phyloP scores from a whole-genome alignment of 371 early-diverging fungal genomes.

The Syncephalastrum monosporum region DNA sequence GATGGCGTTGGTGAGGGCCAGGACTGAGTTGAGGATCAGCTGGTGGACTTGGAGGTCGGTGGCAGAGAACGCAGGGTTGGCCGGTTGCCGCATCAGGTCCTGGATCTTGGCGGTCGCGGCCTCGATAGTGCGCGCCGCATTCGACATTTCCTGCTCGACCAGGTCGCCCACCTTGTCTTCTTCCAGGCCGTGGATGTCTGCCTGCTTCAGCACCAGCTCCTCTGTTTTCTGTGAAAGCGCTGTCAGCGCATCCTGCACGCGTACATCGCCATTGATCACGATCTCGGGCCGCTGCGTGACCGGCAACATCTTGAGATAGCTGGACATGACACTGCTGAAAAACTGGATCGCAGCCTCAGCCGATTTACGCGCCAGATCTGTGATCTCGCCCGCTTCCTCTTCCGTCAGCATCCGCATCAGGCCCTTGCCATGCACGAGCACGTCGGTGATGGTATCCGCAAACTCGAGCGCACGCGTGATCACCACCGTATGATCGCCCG shows the following conservation, averaged over 20 bases:
- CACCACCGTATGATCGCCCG: slow-evolving; percentile 76
- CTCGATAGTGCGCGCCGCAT: slow-evolving; percentile 89
- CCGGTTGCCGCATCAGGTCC: slow-evolving; percentile 74
- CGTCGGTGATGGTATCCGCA: slow-evolving; percentile 76
- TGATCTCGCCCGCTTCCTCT: slow-evolving; percentile 79
- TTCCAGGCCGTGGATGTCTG: slow-evolving; percentile 60
- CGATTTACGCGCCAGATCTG: slow-evolving; percentile 59
- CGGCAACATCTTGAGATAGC: slow-evolving; percentile 66
- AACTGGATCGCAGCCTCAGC: slow-evolving; percentile 70
- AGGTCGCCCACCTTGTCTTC: slow-evolving; percentile 85
- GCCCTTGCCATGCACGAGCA: slow-evolving; percentile 87
- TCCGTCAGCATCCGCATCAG: slow-evolving; percentile 78
- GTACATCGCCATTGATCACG: slow-evolving; percentile 71
- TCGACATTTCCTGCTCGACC: slow-evolving; percentile 91
- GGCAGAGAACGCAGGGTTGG: slow-evolving; percentile 66
- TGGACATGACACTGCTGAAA: slow-evolving; percentile 83
- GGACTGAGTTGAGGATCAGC: slow-evolving; percentile 83
- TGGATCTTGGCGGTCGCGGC: slow-evolving; percentile 83
- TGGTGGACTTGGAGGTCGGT: slow-evolving; percentile 86
- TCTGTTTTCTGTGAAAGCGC: slow-evolving; percentile 73
- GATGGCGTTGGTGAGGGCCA: slow-evolving; percentile 93
- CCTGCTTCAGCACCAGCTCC: slow-evolving; percentile 64
- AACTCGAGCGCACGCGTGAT: slow-evolving; percentile 80
- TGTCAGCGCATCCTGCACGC: slow-evolving; percentile 70
- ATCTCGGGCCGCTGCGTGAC: slow-evolving; percentile 69